Conservation (phyloP, 345 rosid species). For the Lagerstroemia speciosa region DNA sequence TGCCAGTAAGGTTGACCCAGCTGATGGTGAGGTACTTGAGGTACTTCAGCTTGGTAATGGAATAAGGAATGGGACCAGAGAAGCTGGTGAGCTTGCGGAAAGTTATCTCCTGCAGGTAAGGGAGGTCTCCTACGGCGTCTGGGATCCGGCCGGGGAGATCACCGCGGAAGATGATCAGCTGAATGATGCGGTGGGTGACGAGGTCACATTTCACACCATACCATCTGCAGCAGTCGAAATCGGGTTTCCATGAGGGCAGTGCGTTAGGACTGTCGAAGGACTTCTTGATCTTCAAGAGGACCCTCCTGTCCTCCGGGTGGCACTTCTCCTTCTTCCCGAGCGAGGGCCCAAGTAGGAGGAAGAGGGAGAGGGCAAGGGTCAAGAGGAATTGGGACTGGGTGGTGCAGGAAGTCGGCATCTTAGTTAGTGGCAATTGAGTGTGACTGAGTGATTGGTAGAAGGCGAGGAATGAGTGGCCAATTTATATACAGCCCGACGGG, state of each 20-base stretch:
- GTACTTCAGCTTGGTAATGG: constrained; percentile 20
- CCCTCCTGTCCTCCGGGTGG: constrained; percentile 11
- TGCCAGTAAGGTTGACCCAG: constrained; percentile 9
- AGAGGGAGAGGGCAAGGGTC: neutral
- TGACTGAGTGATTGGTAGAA: neutral
- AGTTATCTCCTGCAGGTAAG: neutral
- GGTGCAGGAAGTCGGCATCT: neutral
- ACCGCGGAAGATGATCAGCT: constrained; percentile 34
- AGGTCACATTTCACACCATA: constrained; percentile 50
- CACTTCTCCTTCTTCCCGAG: neutral
- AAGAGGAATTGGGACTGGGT: neutral
- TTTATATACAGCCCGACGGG: too few species aligned
- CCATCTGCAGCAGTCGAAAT: constrained; percentile 39
- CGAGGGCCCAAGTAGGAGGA: constrained; percentile 7
- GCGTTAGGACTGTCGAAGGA: constrained; percentile 9
- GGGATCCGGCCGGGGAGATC: constrained; percentile 14
- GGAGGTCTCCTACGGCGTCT: constrained; percentile 3
- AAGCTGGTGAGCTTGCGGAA: constrained; percentile 7
- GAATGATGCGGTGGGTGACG: constrained; percentile 46
- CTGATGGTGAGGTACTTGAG: constrained; percentile 11
- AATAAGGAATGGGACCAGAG: constrained; percentile 8
- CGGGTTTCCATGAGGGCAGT: constrained; percentile 10
- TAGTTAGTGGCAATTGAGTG: neutral
- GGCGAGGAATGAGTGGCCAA: neutral
- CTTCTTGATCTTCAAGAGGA: constrained; percentile 11